phyloP scores from a whole-genome alignment of 2,329 filamentous ascomycete genomes.

The Calonectria leucothoes region DNA sequence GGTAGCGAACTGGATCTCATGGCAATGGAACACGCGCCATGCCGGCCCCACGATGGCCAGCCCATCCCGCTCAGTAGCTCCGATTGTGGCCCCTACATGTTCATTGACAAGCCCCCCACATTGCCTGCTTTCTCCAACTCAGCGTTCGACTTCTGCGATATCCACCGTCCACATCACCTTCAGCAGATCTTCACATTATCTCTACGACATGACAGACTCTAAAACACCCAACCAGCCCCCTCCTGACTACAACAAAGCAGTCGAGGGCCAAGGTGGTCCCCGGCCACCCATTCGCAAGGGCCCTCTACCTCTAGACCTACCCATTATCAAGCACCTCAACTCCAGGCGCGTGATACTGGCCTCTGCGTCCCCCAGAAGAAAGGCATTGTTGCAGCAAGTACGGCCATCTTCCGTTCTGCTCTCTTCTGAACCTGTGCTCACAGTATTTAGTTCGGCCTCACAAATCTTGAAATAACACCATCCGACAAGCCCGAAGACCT shows the following conservation, averaged over 20 bases:
- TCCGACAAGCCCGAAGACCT: slow-evolving; percentile 88
- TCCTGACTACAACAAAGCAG: slow-evolving; percentile 58
- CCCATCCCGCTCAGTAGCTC: too few species aligned
- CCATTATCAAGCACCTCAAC: slow-evolving; percentile 81
- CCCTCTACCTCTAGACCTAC: slow-evolving; percentile 79
- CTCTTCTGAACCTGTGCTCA: slow-evolving; percentile 17
- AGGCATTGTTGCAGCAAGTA: slow-evolving; percentile 81
- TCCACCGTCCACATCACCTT: slow-evolving; percentile 17
- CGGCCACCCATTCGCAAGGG: slow-evolving; percentile 56
- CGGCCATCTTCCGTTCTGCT: neutral
- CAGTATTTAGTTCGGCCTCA: slow-evolving; percentile 75
- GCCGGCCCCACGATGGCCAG: slow-evolving; percentile 21
- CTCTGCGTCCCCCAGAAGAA: slow-evolving; percentile 87
- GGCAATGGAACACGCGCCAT: too few species aligned
- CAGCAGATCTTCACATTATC: slow-evolving; percentile 1
- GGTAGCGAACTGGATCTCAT: neutral
- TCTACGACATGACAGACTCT: slow-evolving; percentile 42
- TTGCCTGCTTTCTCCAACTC: slow-evolving; percentile 37
- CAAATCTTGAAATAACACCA: slow-evolving; percentile 84
- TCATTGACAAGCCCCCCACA: slow-evolving; percentile 38
- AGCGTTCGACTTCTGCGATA: slow-evolving; percentile 14
- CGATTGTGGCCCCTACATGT: slow-evolving; percentile 36
- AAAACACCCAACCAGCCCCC: slow-evolving; percentile 53
- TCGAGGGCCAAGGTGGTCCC: slow-evolving; percentile 49
- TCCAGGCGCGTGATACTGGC: slow-evolving; percentile 88